Percentiles rank a stretch among this genome's conserved stretches.
Conservation (phyloP, 2,329 filamentous ascomycete species). For the Teratosphaeria pseudoeucalypti region DNA sequence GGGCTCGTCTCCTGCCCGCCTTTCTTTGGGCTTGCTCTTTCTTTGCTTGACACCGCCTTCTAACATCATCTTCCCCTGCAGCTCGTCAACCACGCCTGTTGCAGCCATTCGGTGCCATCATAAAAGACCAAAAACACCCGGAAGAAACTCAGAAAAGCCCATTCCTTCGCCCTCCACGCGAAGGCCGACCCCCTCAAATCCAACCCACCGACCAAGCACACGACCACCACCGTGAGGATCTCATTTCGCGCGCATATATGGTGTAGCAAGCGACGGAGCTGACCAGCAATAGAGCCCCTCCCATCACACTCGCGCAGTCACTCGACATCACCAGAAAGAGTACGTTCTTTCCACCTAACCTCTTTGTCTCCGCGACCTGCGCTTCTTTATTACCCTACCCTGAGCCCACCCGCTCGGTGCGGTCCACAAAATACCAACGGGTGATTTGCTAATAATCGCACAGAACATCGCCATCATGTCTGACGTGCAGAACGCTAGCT, state of each 20-base stretch:
- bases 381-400: background rate
- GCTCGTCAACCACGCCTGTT: background rate
- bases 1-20: background rate
- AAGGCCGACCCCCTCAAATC: constrained; percentile 10
- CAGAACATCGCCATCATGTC: constrained; percentile 22
- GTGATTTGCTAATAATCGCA: background rate
- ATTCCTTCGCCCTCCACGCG: constrained; percentile 14
- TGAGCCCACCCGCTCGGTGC: background rate
- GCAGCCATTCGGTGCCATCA: constrained; percentile 1
- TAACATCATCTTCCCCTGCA: constrained; percentile 3
- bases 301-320: background rate
- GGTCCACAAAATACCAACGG: background rate
- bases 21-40: background rate
- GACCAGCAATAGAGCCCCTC: background rate
- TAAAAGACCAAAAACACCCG: constrained; percentile 29
- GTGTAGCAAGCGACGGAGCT: background rate
- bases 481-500: constrained; percentile 37
- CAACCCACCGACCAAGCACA: background rate
- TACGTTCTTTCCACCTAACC: background rate
- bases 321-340: background rate
- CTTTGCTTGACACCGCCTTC: background rate
- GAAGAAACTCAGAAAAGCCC: constrained; percentile 27
- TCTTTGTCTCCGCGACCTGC: background rate
- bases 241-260: background rate
- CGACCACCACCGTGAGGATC: background rate